Base-by-base conservation (phyloP, 2,329 filamentous ascomycete genomes). In the Cordyceps cateniannulata region DNA sequence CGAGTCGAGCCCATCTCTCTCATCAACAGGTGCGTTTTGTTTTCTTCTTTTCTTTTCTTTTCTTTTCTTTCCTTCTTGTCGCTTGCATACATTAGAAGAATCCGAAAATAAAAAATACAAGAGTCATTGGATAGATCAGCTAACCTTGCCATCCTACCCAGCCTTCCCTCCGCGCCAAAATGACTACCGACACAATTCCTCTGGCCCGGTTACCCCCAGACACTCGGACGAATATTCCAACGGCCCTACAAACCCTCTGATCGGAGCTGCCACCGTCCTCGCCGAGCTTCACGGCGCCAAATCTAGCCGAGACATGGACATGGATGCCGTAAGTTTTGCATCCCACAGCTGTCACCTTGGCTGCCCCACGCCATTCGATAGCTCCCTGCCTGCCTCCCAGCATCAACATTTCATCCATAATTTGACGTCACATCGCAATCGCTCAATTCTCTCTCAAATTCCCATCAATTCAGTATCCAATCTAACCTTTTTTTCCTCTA, bases 261-360 rank as follows among this genome's bases (percentile, higher is more conserved):
- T 83, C 81, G 68, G 79, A 84, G 93, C 93, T 59, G 93, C 93
- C 51, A 91, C 91, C 57, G 92, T 91, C 50, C 80, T 98, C 63
- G 91, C 93, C 50, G 91, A 96, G 77, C 81, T 98, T 71, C 81
- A 84, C 69, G 87, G 85, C 69, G 86, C 93, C 71, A 90, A 90
- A 68, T 81, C 87, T 63, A 88, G 91, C 62, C 81, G 84, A 45
- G 89, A 91, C 62, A 90, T 87, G 84, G 91, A 95, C 65, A 87
- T 86, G 57, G 90, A 92, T 74, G 82, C 81, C 75, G 89, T 92
- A 81, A 75, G 84, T 81, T 63, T n/a, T 38, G 60, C 32, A 27
- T 18, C 22, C 8, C 45, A 49, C 20, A 56, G 44, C 59, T 54
- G 4, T 42, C 16, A 18, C 51, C 42, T 58, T 48, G 60, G 38